Base-by-base conservation (phyloP, 331 rosid species). In the Phaseolus coccineus region DNA sequence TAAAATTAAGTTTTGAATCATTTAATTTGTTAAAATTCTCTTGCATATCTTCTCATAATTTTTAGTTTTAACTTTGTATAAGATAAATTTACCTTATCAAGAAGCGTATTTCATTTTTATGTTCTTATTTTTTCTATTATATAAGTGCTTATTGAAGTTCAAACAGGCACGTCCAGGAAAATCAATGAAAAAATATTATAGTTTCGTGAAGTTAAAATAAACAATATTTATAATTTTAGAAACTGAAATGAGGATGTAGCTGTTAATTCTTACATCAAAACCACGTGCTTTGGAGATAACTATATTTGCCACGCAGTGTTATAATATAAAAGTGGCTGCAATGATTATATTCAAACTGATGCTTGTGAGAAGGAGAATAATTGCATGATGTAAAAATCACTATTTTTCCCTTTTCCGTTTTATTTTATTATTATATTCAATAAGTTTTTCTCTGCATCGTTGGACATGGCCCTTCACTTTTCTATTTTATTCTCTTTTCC, bases 401-500 rank as follows among this genome's bases (percentile, higher is more conserved):
- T 58, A 25, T 6, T 27, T 58, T 14, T 58, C 27, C 3, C 42
- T 5, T 28, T 25, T 58, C 35, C n/a, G 5, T 12, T 25, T 30
- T 13, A 0, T 39, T 61, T 61, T 58, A 27, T 11, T 10, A 28
- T 58, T 61, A 4, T 30, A 30, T 61, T 30, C 4, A 28, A 62
- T 14, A 31, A 6, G 4, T 12, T 59, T 59, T 57, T 25, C 63
- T 57, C 14, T 59, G 66, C 40, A 16, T 59, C 19, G 15, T 63
- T 33, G 69, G 47, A 15, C 69, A 2, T 33, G 25, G 3, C 27
- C 33, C 47, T 33, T 33, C 69, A 16, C 27, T 63, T 33, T 62
- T 62, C 69, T 31, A 62, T 33, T 31, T 31, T 62, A 62, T 62
- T 62, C 69, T 3, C 13, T 33, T 62, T 62, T 14, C 13, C 69